phyloP scores from a whole-genome alignment of 2,329 filamentous ascomycete species.

The Xylariomycetidae sp. region DNA sequence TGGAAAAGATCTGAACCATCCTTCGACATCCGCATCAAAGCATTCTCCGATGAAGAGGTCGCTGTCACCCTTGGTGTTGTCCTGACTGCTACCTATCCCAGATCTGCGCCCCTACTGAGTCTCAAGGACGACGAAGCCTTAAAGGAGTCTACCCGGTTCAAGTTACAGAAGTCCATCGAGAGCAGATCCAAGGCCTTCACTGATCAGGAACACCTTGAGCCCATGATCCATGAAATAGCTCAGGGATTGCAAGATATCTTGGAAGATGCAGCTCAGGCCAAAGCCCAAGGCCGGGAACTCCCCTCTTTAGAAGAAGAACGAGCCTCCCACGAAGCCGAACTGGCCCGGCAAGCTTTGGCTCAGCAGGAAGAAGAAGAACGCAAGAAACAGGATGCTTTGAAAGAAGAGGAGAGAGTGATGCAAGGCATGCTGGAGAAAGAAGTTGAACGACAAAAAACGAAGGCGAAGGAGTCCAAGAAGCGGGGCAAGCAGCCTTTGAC shows the following conservation, averaged over 20 bases:
- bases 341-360: conserved; percentile 56
- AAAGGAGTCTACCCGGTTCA: conserved; percentile 65
- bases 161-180: conserved; percentile 61
- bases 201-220: conserved; percentile 46
- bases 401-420: conserved; percentile 67
- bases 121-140: conserved; percentile 62
- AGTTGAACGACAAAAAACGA: conserved; percentile 61
- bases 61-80: conserved; percentile 70
- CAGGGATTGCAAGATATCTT: conserved; percentile 69
- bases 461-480: conserved; percentile 59
- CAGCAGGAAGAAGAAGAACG: conserved; percentile 49
- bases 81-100: conserved; percentile 87
- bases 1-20: conserved; percentile 89
- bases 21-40: conserved; percentile 75
- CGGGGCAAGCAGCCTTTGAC: conserved; percentile 50
- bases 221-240: conserved; percentile 62
- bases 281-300: conserved; percentile 68
- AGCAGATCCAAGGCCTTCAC: conserved; percentile 51
- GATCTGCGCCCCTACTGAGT: conserved; percentile 68
- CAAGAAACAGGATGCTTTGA: conserved; percentile 50
- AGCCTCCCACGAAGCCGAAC: conserved; percentile 71
- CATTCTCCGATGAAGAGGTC: conserved; percentile 68
- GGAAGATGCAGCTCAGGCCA: conserved; percentile 78
- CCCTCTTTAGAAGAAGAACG: conserved; percentile 88
- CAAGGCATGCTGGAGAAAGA: conserved; percentile 70